Evolutionary conservation across 257 asterid genomes (phyloP).

Genomic region (Ilex asprella): DNA sequence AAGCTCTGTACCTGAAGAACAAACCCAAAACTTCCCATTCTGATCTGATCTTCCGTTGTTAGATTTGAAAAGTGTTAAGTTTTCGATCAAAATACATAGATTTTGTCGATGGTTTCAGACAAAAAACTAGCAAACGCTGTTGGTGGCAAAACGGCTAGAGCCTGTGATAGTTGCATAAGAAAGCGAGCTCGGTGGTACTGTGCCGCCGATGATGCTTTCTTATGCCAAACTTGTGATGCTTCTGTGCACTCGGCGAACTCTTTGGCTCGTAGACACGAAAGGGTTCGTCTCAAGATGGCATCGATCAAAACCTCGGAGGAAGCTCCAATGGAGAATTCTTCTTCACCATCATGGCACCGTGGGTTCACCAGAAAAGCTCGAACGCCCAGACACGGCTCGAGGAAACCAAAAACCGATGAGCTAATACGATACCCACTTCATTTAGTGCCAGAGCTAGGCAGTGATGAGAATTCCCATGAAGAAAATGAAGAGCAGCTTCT

Average conservation of each 20-base stretch:
- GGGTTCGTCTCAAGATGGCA: slow-evolving; percentile 60
- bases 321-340: slow-evolving; percentile 10
- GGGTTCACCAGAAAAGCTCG: slow-evolving; percentile 68
- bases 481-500: slow-evolving; percentile 58
- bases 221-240: slow-evolving; percentile 67
- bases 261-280: slow-evolving; percentile 60
- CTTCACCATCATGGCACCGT: slow-evolving; percentile 44
- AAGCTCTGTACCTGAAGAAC: background rate
- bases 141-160: slow-evolving; percentile 60
- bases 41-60: slow-evolving; percentile 5
- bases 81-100: background rate
- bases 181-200: slow-evolving; percentile 75
- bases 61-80: background rate
- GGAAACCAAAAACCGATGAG: slow-evolving; percentile 12
- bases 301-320: slow-evolving; percentile 17
- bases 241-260: slow-evolving; percentile 79
- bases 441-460: slow-evolving; percentile 54
- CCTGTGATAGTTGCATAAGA: slow-evolving; percentile 61
- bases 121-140: slow-evolving; percentile 40
- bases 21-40: background rate
- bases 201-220: slow-evolving; percentile 76
- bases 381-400: slow-evolving; percentile 41
- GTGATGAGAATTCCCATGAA: slow-evolving; percentile 49
- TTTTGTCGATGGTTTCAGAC: slow-evolving; percentile 33
- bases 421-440: slow-evolving; percentile 21